Evolutionary conservation across 768 basidiomycete species (phyloP), one percentile per base, ranked within the genome.

Genomic region (Pholiota conissans): DNA sequence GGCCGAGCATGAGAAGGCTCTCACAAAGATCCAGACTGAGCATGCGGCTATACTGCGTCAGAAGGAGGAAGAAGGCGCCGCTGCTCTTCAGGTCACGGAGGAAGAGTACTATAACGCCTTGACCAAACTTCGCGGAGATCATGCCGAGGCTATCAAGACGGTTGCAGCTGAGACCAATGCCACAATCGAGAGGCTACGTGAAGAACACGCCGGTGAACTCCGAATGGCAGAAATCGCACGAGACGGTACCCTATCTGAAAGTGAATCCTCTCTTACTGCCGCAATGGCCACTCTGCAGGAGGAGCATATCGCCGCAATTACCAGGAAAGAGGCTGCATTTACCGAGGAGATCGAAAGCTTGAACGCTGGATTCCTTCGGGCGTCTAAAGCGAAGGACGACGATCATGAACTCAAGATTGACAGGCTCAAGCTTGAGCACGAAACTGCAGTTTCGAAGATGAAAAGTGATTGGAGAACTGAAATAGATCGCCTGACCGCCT

Each of bases 21-120:
- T 89, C 10, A 69, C 72, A 27, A 84, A 81, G 67, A 67, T 80
- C 24, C 67, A 69, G 14, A 73, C 76, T 1, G 86, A 84, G 51
- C 86, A 91, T 63, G 74, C 78, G 13, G 82, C 82, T 51, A 63
- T 69, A 9, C 68, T 86, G 58, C 87, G 85, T 70, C 76, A 79
- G 68, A 85, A 84, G 68, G 86, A 87, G 40, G 84, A 84, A 10
- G 78, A 83, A 59, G 72, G 82, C 26, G 78, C 84, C 5, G 74
- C 79, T 11, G 74, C 78, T 37, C 79, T 91, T 13, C 84, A 84
- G 59, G 81, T 79, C 51, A 91, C 88, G 5, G 89, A 90, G 65
- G 90, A 88, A 64, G 87, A 92, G 67, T 92, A 91, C 65, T 91
- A 92, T 68, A 86, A 91, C 57, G 85, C 85, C 20, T 75, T 94